Evolutionary conservation across 2,329 filamentous ascomycete species (phyloP), one percentile per base, ranked within the genome.

Genomic region (Chaetothyriales sp.): DNA sequence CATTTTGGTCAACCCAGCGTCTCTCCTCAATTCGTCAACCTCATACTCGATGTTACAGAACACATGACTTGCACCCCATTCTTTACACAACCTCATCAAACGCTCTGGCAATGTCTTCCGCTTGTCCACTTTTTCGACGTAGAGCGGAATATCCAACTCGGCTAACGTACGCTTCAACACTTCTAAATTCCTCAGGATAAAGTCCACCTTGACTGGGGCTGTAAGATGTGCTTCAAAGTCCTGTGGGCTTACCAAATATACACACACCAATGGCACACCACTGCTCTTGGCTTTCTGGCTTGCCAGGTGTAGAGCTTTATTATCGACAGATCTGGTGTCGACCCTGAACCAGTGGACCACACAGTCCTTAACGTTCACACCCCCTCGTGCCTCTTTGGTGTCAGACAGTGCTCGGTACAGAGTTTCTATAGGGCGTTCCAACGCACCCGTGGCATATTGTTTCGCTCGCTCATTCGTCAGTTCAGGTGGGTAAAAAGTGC

Each of bases 321-420:
- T 95, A 65, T 95, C 89, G 0, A 69, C 66, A 1, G 77, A 73
- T 2, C 89, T 77, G 48, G 94, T 68, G 65, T 95, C 89, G 62
- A 78, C 81, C 68, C 92, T 94, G 72, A 90, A 95, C 89, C 89
- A 95, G 67, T 94, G 86, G 0, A 94, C 78, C 0, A 94, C 83
- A 0, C 82, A 79, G 22, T 78, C 70, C 28, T 77, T 77, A 0
- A 75, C 69, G 1, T 69, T 56, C 10, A 85, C 74, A 1, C 69
- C 66, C 25, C 73, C 70, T 7, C 85, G 75, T 37, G 68, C 65
- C 0, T 67, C 60, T 2, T 73, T 67, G 0, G 87, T 92, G 1
- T 81, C 77, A 20, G 73, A 64, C 4, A 89, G 72, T 0, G 82
- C 80, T 0, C 70, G 65, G 5, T 80, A 65, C 1, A 95, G 73